Evolutionary conservation across 805 yeast species (phyloP).

Genomic region (Pichia insulana): DNA sequence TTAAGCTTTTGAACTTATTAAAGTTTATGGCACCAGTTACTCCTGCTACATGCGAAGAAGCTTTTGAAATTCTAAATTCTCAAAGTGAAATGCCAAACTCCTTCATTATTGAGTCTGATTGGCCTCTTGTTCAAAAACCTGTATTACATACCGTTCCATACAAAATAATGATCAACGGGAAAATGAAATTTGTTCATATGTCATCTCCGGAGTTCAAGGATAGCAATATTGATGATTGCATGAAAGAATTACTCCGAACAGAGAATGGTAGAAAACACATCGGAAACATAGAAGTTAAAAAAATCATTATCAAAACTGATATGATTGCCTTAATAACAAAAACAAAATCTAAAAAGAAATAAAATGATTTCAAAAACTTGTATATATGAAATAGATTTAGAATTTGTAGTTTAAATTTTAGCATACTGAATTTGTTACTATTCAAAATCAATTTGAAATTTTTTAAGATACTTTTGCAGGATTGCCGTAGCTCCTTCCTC

Average conservation of each 20-base stretch:
- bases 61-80: conserved; percentile 47
- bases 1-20: conserved; percentile 40
- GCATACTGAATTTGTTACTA: too few relatives aligned
- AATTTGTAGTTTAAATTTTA: neutral
- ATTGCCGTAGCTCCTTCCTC: too few relatives aligned
- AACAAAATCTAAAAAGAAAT: neutral
- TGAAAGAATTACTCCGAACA: conserved; percentile 28
- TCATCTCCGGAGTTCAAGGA: conserved; percentile 29
- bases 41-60: conserved; percentile 78
- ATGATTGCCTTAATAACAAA: conserved; percentile 19
- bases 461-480: too few relatives aligned
- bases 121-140: conserved; percentile 48
- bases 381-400: neutral
- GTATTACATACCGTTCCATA: conserved; percentile 34
- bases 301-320: conserved; percentile 41
- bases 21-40: conserved; percentile 70
- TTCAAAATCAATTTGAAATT: too few relatives aligned
- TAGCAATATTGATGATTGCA: conserved; percentile 27
- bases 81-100: conserved; percentile 15
- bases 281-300: conserved; percentile 34
- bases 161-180: conserved; percentile 69
- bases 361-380: neutral
- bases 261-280: conserved; percentile 37
- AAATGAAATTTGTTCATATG: conserved; percentile 40
- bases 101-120: conserved; percentile 48